phyloP scores from a whole-genome alignment of 805 yeast species.

The Pichia thaimueangensis region DNA sequence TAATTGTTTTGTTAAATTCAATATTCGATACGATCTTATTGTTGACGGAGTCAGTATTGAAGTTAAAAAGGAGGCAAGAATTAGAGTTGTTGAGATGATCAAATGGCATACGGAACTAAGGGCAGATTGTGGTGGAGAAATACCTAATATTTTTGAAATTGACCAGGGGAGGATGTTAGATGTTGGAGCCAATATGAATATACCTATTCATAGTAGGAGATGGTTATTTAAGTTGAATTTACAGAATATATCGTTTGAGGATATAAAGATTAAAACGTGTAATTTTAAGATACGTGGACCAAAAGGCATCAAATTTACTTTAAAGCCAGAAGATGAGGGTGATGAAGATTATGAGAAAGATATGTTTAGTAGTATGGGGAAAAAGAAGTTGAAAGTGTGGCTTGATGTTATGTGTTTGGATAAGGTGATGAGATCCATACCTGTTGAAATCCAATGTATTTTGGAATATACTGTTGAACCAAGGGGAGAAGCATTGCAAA shows the following conservation, averaged over 20 bases:
- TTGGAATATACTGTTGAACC: conserved; percentile 16
- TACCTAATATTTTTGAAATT: conserved; percentile 7
- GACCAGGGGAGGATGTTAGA: neutral
- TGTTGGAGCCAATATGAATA: neutral
- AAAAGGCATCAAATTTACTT: conserved; percentile 1
- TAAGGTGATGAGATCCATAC: conserved; percentile 16
- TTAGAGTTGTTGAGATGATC: conserved; percentile 11
- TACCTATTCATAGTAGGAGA: conserved; percentile 22
- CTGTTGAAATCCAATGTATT: conserved; percentile 16
- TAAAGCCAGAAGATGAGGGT: conserved; percentile 9
- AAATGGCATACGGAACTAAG: conserved; percentile 5
- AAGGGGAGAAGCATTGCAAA: conserved; percentile 17
- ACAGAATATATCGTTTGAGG: conserved; percentile 29
- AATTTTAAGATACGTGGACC: conserved; percentile 5
- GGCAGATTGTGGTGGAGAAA: conserved; percentile 4
- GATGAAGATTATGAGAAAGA: neutral
- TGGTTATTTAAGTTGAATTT: conserved; percentile 10
- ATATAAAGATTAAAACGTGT: conserved; percentile 4
- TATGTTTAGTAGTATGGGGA: neutral
- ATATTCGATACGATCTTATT: conserved; percentile 9
- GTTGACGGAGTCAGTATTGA: conserved; percentile 3
- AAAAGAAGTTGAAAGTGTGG: neutral
- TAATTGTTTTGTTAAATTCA: conserved; percentile 18
- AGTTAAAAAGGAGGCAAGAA: conserved; percentile 1
- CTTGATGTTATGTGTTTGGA: conserved; percentile 2